Evolutionary conservation across 768 basidiomycete species (phyloP), one percentile per base, ranked within the genome.

Genomic region (Calocybe cyanea): DNA sequence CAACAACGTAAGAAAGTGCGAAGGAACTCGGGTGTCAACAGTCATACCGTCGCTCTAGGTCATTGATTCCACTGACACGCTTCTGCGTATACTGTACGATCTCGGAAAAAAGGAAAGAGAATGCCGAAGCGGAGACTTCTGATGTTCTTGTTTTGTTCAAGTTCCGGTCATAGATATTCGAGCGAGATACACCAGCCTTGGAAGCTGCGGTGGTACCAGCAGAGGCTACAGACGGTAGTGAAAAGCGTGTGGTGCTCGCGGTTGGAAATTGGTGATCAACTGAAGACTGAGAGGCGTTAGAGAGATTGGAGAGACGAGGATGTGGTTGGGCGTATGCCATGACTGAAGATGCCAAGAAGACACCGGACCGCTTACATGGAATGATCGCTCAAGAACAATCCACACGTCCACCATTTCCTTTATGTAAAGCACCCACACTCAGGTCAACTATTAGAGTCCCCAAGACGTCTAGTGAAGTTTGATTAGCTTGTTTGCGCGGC

Each of bases 41-140:
- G 14, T 62, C 78, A 46, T 43, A 92, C 94, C 90, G 83, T 56
- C 87, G 79, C 66, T 99, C 96, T 50, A 99, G 75, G 65, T 98
- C 96, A 62, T 90, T 87, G 52, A 99, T 93, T 6, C 94, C 95
- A 56, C 80, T 81, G 41, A 97, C 95, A 42, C 92, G 81, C 59
- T 91, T 93, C 69, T 98, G 96, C 1, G 92, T 95, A 67, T 98
- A 98, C 63, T 93, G 87, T 1, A 99, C 85, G 10, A 93, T 73
- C 67, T 98, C 94, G 3, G 88, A 87, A 66, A 97, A 93, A 46
- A 98, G 74, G 61, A 96, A 98, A 0, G 87, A 76, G 61, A 91
- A 93, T 0, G 92, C 87, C 2, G 85, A 76, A 4, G 83, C 73
- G 13, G 88, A 87, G 41, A 95, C 90, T 61, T 98, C 95, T 19